Base-by-base conservation (phyloP, 805 yeast species). In the Schwanniomyces polymorphus region DNA sequence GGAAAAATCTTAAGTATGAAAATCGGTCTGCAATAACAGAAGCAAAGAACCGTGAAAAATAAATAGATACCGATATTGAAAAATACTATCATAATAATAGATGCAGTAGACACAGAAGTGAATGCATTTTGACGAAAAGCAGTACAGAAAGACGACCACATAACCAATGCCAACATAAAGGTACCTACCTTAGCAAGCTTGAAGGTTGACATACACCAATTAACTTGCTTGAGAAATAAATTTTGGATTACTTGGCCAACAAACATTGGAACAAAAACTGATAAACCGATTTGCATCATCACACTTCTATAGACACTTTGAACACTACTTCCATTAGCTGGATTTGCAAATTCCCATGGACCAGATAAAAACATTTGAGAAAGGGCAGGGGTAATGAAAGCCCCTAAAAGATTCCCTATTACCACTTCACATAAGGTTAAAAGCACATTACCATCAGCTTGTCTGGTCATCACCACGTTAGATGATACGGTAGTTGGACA, bases 401-500 rank as follows among this genome's bases (percentile, higher is more conserved):
- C 94, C 2, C 97, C 97, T 37, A 89, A 59, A 42, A 90, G 59
- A 60, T 91, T 91, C 2, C 97, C 97, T 27, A 90, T 76, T 48
- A 90, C 82, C 10, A 91, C 97, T 63, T 89, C 96, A 62, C 94
- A 85, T 7, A 89, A 71, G 16, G 96, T 85, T 44, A 90, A 67
- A 14, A 86, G 67, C 53, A 81, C 91, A 64, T 90, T 88, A 8
- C 97, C 97, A 54, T 85, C 83, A 0, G 97, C 96, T 48, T 80
- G 80, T 45, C 83, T 78, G 6, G 97, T 91, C 97, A 91, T 91
- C 26, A 91, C 91, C 26, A 91, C 97, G 61, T 91, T 91, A 1
- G 97, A 89, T 0, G 91, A 82, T 16, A 91, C 96, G 0, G 97
- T 91, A 7, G 97, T 91, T 26, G 97, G 97, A 63, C 95, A 88